Evolutionary conservation across 305 asterid species (phyloP).

Genomic region (Fraxinus baroniana): DNA sequence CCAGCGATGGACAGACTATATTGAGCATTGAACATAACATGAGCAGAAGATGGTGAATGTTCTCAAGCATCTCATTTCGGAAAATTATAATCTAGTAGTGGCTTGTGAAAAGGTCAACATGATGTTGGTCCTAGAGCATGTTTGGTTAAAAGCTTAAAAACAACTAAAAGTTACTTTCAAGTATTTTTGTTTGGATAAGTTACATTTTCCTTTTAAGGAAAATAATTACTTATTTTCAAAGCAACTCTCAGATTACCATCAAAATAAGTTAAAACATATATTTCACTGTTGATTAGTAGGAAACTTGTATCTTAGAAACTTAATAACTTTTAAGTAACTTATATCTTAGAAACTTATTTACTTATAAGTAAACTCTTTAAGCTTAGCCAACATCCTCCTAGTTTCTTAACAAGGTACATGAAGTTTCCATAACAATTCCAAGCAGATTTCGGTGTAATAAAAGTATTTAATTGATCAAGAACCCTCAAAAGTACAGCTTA

Average conservation of each 20-base stretch:
- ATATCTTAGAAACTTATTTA: background rate
- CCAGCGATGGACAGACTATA: constrained; percentile 83
- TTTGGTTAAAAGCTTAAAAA: background rate
- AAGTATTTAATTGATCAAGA: background rate
- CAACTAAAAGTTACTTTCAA: background rate
- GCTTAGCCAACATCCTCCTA: background rate
- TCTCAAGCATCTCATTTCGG: constrained; percentile 24
- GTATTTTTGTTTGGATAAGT: background rate
- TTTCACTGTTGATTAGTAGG: background rate
- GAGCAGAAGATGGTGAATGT: constrained; percentile 42
- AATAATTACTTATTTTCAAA: background rate
- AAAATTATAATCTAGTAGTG: constrained; percentile 15
- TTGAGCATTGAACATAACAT: constrained; percentile 41
- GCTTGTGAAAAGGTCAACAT: background rate
- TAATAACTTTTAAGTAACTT: background rate
- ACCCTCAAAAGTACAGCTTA: background rate
- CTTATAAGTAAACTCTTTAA: background rate
- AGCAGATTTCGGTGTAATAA: background rate
- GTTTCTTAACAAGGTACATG: background rate
- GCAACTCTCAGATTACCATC: background rate
- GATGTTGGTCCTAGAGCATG: background rate
- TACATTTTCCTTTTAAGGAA: background rate
- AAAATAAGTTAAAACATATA: background rate
- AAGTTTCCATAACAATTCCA: background rate
- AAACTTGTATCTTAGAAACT: background rate